phyloP scores from a whole-genome alignment of 108 stramenopile genomes.

The Nitzschia sp. region DNA sequence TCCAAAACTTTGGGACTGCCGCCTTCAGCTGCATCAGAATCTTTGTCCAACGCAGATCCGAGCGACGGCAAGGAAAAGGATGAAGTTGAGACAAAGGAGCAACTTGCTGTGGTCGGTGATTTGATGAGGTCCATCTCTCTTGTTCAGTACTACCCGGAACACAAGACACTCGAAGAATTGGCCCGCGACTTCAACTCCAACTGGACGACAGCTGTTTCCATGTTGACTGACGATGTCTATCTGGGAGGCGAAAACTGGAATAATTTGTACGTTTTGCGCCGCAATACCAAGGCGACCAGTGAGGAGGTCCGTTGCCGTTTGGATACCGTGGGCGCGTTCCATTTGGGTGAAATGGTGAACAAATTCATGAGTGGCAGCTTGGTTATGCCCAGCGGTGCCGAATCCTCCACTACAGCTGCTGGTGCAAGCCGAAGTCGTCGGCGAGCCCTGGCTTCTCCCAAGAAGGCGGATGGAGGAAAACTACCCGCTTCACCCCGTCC shows the following conservation, averaged over 20 bases:
- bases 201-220: constrained; percentile 94
- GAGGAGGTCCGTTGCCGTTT: constrained; percentile 89
- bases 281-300: constrained; percentile 78
- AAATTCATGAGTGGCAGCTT: constrained; percentile 90
- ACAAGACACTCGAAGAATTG: constrained; percentile 86
- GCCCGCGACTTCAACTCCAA: constrained; percentile 95
- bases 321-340: constrained; percentile 91
- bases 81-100: constrained; percentile 41
- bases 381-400: constrained; percentile 73
- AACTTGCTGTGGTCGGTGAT: constrained; percentile 95
- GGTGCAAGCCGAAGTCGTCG: constrained; percentile 3
- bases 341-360: constrained; percentile 96
- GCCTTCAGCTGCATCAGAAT: background rate
- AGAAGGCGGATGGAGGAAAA: constrained; percentile 30
- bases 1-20: constrained; percentile 3
- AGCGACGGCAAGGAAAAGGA: constrained; percentile 13
- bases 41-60: background rate
- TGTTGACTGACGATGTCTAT: constrained; percentile 90
- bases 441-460: constrained; percentile 25
- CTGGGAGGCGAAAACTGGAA: constrained; percentile 92
- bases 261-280: constrained; percentile 90
- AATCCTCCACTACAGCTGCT: background rate
- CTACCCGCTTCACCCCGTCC: background rate
- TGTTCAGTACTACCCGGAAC: constrained; percentile 83
- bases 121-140: constrained; percentile 95